phyloP scores from a whole-genome alignment of 2,329 filamentous ascomycete genomes.

The Hypoxylon sp. region DNA sequence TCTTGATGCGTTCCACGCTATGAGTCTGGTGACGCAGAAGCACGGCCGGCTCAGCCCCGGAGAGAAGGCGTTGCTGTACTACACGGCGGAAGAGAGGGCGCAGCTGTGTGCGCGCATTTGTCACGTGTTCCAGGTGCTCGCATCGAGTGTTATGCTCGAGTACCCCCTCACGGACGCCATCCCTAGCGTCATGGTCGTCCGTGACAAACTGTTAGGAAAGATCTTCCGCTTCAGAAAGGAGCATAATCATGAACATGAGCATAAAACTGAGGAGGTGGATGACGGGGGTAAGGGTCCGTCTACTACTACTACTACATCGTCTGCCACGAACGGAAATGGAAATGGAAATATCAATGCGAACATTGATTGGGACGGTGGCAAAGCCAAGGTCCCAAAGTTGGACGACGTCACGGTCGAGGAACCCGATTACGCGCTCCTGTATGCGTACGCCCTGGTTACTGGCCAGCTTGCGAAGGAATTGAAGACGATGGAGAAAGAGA shows the following conservation, averaged over 20 bases:
- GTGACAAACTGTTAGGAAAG: slow-evolving; percentile 87
- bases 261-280: slow-evolving; percentile 12
- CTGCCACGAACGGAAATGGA: slow-evolving; percentile 33
- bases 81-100: slow-evolving; percentile 83
- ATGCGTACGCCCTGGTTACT: slow-evolving; percentile 86
- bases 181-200: slow-evolving; percentile 83
- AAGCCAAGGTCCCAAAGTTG: slow-evolving; percentile 48
- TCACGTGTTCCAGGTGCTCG: slow-evolving; percentile 88
- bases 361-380: neutral
- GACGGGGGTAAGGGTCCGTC: slow-evolving; percentile 33
- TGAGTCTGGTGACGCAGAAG: slow-evolving; percentile 92
- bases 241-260: slow-evolving; percentile 54
- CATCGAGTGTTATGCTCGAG: slow-evolving; percentile 93
- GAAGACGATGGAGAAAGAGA: slow-evolving; percentile 71
- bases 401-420: slow-evolving; percentile 70
- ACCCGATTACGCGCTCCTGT: slow-evolving; percentile 90
- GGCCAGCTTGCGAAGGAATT: slow-evolving; percentile 77
- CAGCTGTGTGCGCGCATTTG: slow-evolving; percentile 91
- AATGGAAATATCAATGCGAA: slow-evolving; percentile 16
- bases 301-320: neutral
- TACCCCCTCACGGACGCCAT: slow-evolving; percentile 92
- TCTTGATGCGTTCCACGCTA: slow-evolving; percentile 94
- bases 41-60: slow-evolving; percentile 82
- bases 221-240: slow-evolving; percentile 89
- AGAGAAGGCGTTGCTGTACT: slow-evolving; percentile 83